These are phyloP conservation scores for Triangularia verruculosa DNA, from an alignment of 2,329 filamentous ascomycete species.

Conservation along the genomic window DNA sequence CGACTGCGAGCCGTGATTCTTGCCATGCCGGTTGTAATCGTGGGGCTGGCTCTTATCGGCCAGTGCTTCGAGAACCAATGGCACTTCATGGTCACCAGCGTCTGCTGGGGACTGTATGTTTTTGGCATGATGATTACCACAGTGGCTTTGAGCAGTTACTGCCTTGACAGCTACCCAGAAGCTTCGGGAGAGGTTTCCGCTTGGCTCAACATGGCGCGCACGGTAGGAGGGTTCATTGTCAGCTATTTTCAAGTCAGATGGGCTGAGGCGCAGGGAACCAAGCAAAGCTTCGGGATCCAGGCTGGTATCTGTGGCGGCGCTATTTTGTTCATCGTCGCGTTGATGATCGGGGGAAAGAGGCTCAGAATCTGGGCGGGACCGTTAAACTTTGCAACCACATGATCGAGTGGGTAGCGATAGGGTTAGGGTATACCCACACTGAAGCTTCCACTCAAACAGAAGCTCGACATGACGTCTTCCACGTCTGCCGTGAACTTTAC, in stretches of 20 bases:
- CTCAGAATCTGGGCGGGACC: constrained; percentile 34
- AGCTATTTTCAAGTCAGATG: constrained; percentile 53
- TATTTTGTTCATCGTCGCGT: constrained; percentile 27
- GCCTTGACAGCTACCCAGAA: constrained; percentile 54
- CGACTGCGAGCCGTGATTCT: constrained; percentile 49
- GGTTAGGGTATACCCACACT: background rate
- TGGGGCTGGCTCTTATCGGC: constrained; percentile 51
- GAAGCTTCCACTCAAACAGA: background rate
- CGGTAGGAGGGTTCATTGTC: constrained; percentile 49
- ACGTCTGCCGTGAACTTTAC: background rate
- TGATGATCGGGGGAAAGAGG: constrained; percentile 33
- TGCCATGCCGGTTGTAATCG: constrained; percentile 46
- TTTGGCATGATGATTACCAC: constrained; percentile 56
- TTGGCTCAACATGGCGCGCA: constrained; percentile 50
- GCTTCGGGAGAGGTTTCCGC: constrained; percentile 52
- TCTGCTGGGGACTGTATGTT: constrained; percentile 53
- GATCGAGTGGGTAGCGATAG: background rate
- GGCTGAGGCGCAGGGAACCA: constrained; percentile 43
- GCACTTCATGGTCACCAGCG: constrained; percentile 50
- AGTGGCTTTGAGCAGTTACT: constrained; percentile 50
- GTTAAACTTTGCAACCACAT: constrained; percentile 33
- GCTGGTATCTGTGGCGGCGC: constrained; percentile 37
- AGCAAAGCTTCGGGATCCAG: constrained; percentile 46
- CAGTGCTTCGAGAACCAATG: constrained; percentile 48
- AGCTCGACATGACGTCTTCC: background rate